Conservation (phyloP, 768 basidiomycete genomes). For the Tulasnella calospora region DNA sequence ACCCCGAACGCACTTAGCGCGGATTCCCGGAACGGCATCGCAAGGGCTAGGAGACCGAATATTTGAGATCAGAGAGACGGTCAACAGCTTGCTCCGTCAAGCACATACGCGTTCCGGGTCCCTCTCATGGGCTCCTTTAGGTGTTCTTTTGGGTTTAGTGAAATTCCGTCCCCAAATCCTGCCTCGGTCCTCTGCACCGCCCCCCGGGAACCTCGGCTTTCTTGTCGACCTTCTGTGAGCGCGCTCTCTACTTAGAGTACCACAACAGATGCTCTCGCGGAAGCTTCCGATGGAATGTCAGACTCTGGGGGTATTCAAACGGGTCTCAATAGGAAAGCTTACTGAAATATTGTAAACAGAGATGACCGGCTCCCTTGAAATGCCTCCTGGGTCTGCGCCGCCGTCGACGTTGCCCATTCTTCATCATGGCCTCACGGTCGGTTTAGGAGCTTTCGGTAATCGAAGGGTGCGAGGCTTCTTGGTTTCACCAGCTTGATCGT, state of each 20-base stretch:
- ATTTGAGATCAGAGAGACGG: background rate
- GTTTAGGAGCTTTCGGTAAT: slow-evolving; percentile 35
- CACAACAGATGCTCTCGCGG: slow-evolving; percentile 89
- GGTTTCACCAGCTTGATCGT: slow-evolving; percentile 4
- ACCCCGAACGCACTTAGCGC: slow-evolving; percentile 82
- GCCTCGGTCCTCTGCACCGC: slow-evolving; percentile 54
- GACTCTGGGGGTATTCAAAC: background rate
- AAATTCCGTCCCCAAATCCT: slow-evolving; percentile 73
- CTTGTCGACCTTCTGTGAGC: slow-evolving; percentile 83
- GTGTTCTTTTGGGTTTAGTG: slow-evolving; percentile 65
- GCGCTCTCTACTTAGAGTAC: slow-evolving; percentile 84
- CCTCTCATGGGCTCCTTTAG: slow-evolving; percentile 81
- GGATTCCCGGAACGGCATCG: slow-evolving; percentile 84
- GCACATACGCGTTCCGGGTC: slow-evolving; percentile 80
- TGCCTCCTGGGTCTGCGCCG: slow-evolving; percentile 58
- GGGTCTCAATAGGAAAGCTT: slow-evolving; percentile 37
- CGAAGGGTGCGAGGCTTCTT: slow-evolving; percentile 52
- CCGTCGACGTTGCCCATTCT: slow-evolving; percentile 38
- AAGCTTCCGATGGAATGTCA: slow-evolving; percentile 62
- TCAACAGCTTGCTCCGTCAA: background rate
- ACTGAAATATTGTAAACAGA: slow-evolving; percentile 87
- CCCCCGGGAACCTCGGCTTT: slow-evolving; percentile 76
- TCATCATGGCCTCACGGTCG: slow-evolving; percentile 29
- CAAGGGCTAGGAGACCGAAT: slow-evolving; percentile 95
- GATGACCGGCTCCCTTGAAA: slow-evolving; percentile 73